phyloP scores from a whole-genome alignment of 768 basidiomycete species.

The Amanita polypyramis region DNA sequence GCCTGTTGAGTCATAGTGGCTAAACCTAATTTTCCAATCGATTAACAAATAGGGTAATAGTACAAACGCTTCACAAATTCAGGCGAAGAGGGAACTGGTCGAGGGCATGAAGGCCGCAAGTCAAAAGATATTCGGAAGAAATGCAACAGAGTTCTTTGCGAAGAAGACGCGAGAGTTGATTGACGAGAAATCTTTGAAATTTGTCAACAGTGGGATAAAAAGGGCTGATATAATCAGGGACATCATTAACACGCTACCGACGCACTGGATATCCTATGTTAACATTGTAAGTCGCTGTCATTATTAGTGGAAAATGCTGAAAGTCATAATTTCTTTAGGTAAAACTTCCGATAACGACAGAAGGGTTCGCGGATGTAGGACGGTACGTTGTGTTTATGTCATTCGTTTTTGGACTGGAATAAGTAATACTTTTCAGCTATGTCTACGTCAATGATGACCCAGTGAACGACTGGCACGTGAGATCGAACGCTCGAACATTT shows the following conservation, averaged over 20 bases:
- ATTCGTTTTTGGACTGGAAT: not conserved
- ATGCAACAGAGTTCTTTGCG: constrained; percentile 21
- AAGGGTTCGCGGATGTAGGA: constrained; percentile 38
- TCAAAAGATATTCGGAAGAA: constrained; percentile 9
- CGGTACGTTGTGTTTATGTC: constrained; percentile 23
- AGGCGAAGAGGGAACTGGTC: not conserved
- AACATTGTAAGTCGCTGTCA: constrained; percentile 34
- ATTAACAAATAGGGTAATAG: not conserved
- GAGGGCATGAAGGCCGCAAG: constrained; percentile 9
- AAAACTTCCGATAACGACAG: constrained; percentile 15
- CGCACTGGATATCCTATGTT: constrained; percentile 46
- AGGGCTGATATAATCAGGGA: constrained; percentile 55
- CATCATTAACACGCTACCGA: constrained; percentile 52
- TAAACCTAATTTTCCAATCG: not conserved
- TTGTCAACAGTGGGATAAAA: constrained; percentile 16
- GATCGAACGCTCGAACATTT: constrained; percentile 25
- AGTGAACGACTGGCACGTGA: constrained; percentile 36
- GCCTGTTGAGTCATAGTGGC: not conserved
- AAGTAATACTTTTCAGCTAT: constrained; percentile 22
- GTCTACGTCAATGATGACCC: constrained; percentile 33
- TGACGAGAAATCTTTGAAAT: constrained; percentile 22
- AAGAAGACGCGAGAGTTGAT: constrained; percentile 24
- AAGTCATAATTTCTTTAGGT: not conserved
- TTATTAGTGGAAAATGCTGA: not conserved
- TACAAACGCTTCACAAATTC: not conserved